A percentile compares a stretch with the other conserved stretches of the same genome.
These are phyloP conservation scores for Gelatoporia subvermispora DNA, from an alignment of 768 basidiomycete species.

Conservation along the genomic window DNA sequence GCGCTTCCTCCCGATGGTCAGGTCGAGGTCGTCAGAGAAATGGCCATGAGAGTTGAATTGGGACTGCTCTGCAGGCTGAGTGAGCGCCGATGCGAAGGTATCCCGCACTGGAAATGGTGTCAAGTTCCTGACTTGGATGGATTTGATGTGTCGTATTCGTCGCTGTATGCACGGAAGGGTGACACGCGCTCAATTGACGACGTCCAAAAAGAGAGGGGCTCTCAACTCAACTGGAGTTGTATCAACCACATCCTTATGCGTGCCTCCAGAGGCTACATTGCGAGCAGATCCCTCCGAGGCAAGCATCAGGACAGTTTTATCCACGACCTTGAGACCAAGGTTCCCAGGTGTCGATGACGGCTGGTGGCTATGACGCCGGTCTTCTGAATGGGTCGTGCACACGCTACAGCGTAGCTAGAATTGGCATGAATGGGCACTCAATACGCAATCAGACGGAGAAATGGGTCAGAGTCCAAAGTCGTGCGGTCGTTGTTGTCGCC, in stretches of 20 bases:
- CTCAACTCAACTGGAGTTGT: slow-evolving; percentile 3
- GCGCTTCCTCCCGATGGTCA: slow-evolving; percentile 53
- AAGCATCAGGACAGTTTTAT: neutral
- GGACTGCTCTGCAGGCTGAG: slow-evolving; percentile 57
- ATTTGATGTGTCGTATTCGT: slow-evolving; percentile 68
- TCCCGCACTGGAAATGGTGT: slow-evolving; percentile 84
- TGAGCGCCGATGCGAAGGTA: slow-evolving; percentile 67
- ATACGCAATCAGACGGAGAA: too few species aligned
- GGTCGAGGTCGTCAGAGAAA: slow-evolving; percentile 67
- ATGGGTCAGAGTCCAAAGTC: too few species aligned
- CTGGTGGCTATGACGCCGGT: neutral
- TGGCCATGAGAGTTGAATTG: slow-evolving; percentile 55
- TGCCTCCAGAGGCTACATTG: neutral
- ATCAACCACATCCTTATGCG: neutral
- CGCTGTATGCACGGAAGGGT: slow-evolving; percentile 33
- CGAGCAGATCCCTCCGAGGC: neutral
- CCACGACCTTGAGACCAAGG: neutral
- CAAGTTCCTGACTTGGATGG: slow-evolving; percentile 73
- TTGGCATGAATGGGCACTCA: too few species aligned
- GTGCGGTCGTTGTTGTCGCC: too few species aligned
- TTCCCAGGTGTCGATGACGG: neutral
- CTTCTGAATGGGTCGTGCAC: neutral
- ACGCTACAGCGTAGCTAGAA: too few species aligned
- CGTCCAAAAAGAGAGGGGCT: neutral
- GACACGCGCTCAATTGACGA: neutral